Evolutionary conservation across 768 basidiomycete species (phyloP), one percentile per base, ranked within the genome.

Genomic region (Mycena galopus): DNA sequence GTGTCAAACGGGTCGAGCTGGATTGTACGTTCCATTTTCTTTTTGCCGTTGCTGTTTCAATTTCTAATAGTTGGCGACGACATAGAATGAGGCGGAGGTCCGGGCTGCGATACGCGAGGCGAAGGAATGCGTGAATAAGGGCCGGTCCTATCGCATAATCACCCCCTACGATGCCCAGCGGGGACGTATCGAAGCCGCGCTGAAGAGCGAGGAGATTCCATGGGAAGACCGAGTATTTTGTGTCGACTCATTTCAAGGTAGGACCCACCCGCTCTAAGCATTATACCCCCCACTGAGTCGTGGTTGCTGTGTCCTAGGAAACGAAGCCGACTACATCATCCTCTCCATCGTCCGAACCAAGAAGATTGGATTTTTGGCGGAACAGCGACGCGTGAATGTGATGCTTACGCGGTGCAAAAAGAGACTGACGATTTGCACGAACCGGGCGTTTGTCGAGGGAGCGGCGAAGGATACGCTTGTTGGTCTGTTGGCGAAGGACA

Each of bases 181-280:
- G 11, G 83, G 81, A 17, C 67, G 77, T 7, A 77, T 94, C 19
- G 91, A 93, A 76, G 80, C 80, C 1, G 78, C 80, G 11, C 79
- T 94, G 16, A 86, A 91, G 74, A 50, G 68, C 0, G 80, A 81
- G 39, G 81, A 84, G 0, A 79, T 94, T 0, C 76, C 81, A 1
- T 91, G 88, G 88, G 77, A 88, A 44, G 86, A 93, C 71, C 91
- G 85, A 65, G 90, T 90, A 65, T 94, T 93, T 82, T 94, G 92
- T 78, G 90, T 94, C 30, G 93, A 94, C 76, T 89, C 91, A 1
- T 94, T 94, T 75, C 94, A 94, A 86, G 93, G 93, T 89, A 75
- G 65, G n/a, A 80, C 71, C 25, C 37, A 0, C 23, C 25, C 25
- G 19, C 25, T 39, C 8, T n/a, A 37, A 11, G 37, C 23, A 21